Evolutionary conservation across 768 basidiomycete species (phyloP).

Genomic region (Russula abietina): DNA sequence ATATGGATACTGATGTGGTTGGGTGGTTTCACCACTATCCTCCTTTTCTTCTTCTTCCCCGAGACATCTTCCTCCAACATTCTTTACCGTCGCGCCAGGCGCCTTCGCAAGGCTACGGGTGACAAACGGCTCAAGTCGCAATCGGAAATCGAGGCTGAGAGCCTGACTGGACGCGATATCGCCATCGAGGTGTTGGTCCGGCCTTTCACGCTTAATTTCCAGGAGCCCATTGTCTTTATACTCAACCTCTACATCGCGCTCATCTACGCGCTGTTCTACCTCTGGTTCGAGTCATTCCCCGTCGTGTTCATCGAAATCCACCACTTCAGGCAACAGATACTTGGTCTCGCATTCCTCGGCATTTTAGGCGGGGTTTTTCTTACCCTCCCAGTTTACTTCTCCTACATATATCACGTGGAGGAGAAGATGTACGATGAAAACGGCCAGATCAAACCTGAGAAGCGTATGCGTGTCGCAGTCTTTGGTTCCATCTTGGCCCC

Average conservation of each 20-base stretch:
- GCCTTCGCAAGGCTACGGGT: slow-evolving; percentile 32
- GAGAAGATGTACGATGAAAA: slow-evolving; percentile 21
- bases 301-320: slow-evolving; percentile 33
- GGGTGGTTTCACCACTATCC: slow-evolving; percentile 26
- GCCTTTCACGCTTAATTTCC: slow-evolving; percentile 31
- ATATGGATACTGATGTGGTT: slow-evolving; percentile 34
- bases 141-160: slow-evolving; percentile 29
- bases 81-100: slow-evolving; percentile 31
- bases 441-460: slow-evolving; percentile 29
- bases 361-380: slow-evolving; percentile 10
- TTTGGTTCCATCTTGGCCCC: slow-evolving; percentile 32
- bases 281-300: slow-evolving; percentile 35
- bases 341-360: slow-evolving; percentile 33
- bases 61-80: slow-evolving; percentile 33
- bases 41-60: slow-evolving; percentile 32
- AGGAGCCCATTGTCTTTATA: slow-evolving; percentile 31
- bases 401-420: slow-evolving; percentile 13
- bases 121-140: slow-evolving; percentile 29
- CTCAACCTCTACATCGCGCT: slow-evolving; percentile 34
- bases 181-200: slow-evolving; percentile 28
- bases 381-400: slow-evolving; percentile 17
- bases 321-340: slow-evolving; percentile 30
- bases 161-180: slow-evolving; percentile 26
- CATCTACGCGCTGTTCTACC: slow-evolving; percentile 32
- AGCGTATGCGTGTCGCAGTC: slow-evolving; percentile 32